Conservation (phyloP, 1,284 basidiomycete genomes). For the Apiotrichum laibachii region DNA sequence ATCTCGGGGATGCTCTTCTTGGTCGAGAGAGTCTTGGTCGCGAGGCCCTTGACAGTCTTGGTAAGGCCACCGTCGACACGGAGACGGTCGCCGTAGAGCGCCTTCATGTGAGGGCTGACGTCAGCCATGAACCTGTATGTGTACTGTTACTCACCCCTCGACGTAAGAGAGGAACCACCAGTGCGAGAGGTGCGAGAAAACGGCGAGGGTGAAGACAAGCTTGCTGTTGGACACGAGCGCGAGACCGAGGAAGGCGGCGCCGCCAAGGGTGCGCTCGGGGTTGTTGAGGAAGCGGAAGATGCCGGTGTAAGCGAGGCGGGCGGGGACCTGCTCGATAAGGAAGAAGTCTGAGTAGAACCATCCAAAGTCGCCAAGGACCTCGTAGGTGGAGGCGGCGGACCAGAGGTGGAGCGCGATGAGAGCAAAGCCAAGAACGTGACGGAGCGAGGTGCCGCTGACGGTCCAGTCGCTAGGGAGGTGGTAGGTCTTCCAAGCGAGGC, state of each 20-base stretch:
- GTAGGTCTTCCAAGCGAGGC: slow-evolving; percentile 84
- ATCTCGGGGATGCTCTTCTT: slow-evolving; percentile 64
- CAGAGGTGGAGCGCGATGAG: slow-evolving; percentile 86
- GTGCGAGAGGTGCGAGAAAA: slow-evolving; percentile 77
- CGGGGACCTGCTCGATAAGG: slow-evolving; percentile 81
- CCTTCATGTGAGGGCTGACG: slow-evolving; percentile 89
- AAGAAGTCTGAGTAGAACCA: slow-evolving; percentile 99
- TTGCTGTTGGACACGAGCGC: slow-evolving; percentile 86
- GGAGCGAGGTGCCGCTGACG: slow-evolving; percentile 80
- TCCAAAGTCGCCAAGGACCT: slow-evolving; percentile 89
- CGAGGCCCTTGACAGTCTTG: slow-evolving; percentile 90
- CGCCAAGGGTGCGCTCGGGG: slow-evolving; percentile 87
- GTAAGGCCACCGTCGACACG: slow-evolving; percentile 94
- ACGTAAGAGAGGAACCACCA: slow-evolving; percentile 89
- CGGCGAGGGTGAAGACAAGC: slow-evolving; percentile 77
- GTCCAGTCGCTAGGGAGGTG: slow-evolving; percentile 76
- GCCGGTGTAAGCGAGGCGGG: slow-evolving; percentile 89
- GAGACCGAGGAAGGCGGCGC: slow-evolving; percentile 90
- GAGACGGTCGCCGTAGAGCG: slow-evolving; percentile 86
- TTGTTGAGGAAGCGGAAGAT: slow-evolving; percentile 97
- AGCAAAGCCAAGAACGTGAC: slow-evolving; percentile 80
- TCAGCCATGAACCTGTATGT: not conserved
- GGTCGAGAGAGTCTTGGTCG: slow-evolving; percentile 64
- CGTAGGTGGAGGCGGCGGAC: slow-evolving; percentile 84
- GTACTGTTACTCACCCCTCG: slow-evolving; percentile 65